Evolutionary conservation across 768 basidiomycete genomes (phyloP).

Genomic region (Russula virescens): DNA sequence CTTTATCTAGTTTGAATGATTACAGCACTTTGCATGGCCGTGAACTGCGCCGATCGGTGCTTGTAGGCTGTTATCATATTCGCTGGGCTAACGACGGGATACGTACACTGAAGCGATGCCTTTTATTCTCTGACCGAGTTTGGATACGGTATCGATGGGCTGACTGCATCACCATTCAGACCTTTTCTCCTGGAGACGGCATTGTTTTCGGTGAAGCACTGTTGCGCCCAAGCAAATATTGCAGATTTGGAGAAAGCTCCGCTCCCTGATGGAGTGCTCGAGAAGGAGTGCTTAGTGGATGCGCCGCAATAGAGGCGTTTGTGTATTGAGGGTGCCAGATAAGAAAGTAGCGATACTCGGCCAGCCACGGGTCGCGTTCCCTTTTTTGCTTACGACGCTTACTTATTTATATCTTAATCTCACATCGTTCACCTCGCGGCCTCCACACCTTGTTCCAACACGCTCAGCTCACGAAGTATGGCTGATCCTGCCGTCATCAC

Average conservation of each 20-base stretch:
- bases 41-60: too few species aligned
- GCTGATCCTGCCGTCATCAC: constrained; percentile 12
- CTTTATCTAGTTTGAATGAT: too few species aligned
- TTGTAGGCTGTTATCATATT: neutral
- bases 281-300: constrained; percentile 32
- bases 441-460: neutral
- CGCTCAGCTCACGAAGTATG: constrained; percentile 8
- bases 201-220: constrained; percentile 39
- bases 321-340: neutral
- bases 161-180: neutral
- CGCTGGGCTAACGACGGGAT: neutral
- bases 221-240: constrained; percentile 34
- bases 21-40: too few species aligned
- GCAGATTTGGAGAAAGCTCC: constrained; percentile 46
- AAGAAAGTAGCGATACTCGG: neutral
- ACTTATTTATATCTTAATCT: neutral
- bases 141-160: constrained; percentile 48
- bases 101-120: too few species aligned
- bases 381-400: neutral
- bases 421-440: neutral
- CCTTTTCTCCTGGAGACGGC: constrained; percentile 38
- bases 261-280: constrained; percentile 50
- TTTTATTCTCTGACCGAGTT: constrained; percentile 33
- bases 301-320: too few species aligned
- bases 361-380: neutral